phyloP scores from a whole-genome alignment of 2,329 filamentous ascomycete genomes.

The Trichoderma endophyticum region DNA sequence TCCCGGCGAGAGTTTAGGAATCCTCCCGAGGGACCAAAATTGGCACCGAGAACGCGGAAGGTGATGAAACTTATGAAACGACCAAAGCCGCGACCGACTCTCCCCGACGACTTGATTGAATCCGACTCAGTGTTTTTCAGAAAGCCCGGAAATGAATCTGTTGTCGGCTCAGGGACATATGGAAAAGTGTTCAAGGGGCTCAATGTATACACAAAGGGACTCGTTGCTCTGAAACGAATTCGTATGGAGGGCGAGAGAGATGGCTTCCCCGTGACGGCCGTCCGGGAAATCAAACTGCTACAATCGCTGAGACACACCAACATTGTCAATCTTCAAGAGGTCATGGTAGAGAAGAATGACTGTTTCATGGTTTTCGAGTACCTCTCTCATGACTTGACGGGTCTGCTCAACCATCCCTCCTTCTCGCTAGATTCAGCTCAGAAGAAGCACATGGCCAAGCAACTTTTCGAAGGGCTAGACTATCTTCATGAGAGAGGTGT shows the following conservation, averaged over 20 bases:
- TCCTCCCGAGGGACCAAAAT: constrained; percentile 36
- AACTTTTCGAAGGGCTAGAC: constrained; percentile 89
- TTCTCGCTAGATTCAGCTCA: constrained; percentile 82
- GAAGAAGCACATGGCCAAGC: constrained; percentile 88
- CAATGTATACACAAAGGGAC: constrained; percentile 82
- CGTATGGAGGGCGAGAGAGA: constrained; percentile 91
- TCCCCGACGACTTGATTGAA: constrained; percentile 67
- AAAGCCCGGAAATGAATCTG: constrained; percentile 96
- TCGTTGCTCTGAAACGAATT: constrained; percentile 85
- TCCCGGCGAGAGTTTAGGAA: constrained; percentile 34
- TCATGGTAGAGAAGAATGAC: constrained; percentile 98
- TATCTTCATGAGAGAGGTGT: constrained; percentile 94
- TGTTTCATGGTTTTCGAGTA: constrained; percentile 99
- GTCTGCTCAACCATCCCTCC: constrained; percentile 87
- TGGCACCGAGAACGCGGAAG: constrained; percentile 54
- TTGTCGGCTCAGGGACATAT: constrained; percentile 92
- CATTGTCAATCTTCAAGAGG: constrained; percentile 79
- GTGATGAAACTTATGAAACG: constrained; percentile 68
- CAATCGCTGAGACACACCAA: constrained; percentile 80
- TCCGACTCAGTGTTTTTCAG: constrained; percentile 92
- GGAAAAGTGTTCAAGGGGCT: constrained; percentile 94
- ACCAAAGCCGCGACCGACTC: constrained; percentile 65
- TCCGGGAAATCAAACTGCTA: constrained; percentile 87
- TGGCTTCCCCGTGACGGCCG: constrained; percentile 86
- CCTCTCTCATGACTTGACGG: constrained; percentile 91